Base-by-base conservation (phyloP, 352 stramenopile species). In the Saprolegnia parasitica region DNA sequence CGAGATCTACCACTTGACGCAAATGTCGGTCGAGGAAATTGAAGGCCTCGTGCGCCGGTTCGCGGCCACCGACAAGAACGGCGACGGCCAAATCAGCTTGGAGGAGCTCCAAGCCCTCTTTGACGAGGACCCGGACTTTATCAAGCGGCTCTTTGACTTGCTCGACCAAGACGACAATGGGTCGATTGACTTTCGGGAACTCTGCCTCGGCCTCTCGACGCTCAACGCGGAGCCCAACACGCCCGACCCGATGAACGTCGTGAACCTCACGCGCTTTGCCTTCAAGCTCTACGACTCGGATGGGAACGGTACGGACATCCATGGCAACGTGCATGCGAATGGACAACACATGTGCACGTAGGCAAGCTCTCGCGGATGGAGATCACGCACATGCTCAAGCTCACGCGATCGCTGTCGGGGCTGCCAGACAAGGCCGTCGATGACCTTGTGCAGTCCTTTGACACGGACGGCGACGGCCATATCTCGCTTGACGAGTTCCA, bases 171-270 rank as follows among this genome's bases (percentile, higher is more conserved):
- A 91, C 52, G 77, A 80, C 61, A 88, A 78, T 52, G 83, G 83
- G 20, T 74, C 78, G 57, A 87, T 91, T 64, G 83, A 91, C 65
- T 91, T 90, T 66, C 79, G 83, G 21, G 83, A 90, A 65, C 74
- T 90, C 49, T 90, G 83, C 47, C 73, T 89, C 63, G 80, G 74
- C 1, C 73, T 91, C n/a, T 74, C 76, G 8, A 76, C 75, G 10
- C 67, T 91, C 21, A 87, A 86, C 61, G 74, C 78, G 21, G 74
- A 73, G 6, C 72, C 56, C 21, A 71, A 74, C 65, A 67, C 73
- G 32, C 74, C 78, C 15, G 75, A 78, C 23, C 18, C 29, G 29
- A 35, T 49, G 18, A 49, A 49, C 42, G 42, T 49, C 3, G 29
- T 40, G 16, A 21, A 67, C 45, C 60, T 91, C 46, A 74, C 79